Base-by-base conservation (phyloP, 805 yeast species). In the Candida sithepensis region DNA sequence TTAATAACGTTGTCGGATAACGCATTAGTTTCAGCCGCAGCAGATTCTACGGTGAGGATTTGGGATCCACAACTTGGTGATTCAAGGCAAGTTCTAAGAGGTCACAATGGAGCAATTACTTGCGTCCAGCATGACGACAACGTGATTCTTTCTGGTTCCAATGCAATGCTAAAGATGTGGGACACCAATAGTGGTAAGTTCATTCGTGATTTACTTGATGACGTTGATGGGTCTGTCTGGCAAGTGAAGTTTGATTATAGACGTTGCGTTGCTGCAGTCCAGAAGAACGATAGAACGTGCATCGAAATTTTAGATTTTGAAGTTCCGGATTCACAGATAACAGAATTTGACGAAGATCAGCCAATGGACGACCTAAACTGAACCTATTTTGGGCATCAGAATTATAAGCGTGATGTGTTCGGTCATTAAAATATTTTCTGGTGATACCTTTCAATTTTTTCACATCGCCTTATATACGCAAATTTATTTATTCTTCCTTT, bases 261-360 rank as follows among this genome's bases (percentile, higher is more conserved):
- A 49, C 75, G 90, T 44, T 86, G 97, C 61, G 88, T 92, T 34
- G 92, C 96, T 19, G 98, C 99, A 0, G 94, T 91, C 9, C 95
- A 89, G 63, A 61, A 60, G 32, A 75, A 81, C 46, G 81, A 77
- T 36, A 75, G 74, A 47, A 88, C 97, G 2, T 85, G 72, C 61
- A 82, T 94, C 50, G 97, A 91, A 65, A 83, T 94, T 24, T 68
- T 90, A 42, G 96, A 90, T 63, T 92, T 88, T 68, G 84, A 87
- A 16, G 53, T 56, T 32, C 62, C 62, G 9, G 60, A 51, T 18
- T 57, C 48, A 12, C 48, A 28, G 6, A 28, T 52, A 24, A 41
- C 32, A 10, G 46, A 42, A 24, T 45, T 44, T 19, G 46, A 41
- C n/a, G 55, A 54, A 38, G 55, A 54, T 23, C 47, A 45, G 19